Conservation (phyloP, 805 yeast species). For the Teunomyces tritomae region DNA sequence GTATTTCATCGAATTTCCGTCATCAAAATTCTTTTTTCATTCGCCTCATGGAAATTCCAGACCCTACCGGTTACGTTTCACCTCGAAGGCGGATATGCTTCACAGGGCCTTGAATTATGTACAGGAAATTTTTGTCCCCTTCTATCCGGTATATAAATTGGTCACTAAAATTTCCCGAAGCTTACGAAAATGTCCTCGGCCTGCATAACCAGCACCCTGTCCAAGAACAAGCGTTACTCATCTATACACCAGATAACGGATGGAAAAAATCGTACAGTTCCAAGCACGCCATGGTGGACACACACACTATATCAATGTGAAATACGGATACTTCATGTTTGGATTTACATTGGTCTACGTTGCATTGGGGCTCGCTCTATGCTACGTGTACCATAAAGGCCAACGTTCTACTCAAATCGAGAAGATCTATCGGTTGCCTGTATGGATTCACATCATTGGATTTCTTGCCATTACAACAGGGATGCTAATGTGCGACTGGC, state of each 20-base stretch:
- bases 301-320: conserved; percentile 55
- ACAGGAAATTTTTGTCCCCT: not conserved
- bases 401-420: not conserved
- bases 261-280: not conserved
- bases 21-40: not conserved
- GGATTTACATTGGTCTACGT: conserved; percentile 42
- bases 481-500: conserved; percentile 32
- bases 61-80: not conserved
- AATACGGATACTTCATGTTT: conserved; percentile 57
- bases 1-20: not conserved
- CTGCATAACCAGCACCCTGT: not conserved
- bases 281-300: conserved; percentile 46
- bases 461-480: conserved; percentile 33
- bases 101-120: not conserved
- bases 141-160: no score
- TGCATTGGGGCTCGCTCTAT: conserved; percentile 27
- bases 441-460: conserved; percentile 28
- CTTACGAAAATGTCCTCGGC: not conserved
- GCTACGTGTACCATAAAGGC: conserved; percentile 26
- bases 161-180: no score
- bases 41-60: not conserved
- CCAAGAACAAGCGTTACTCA: not conserved
- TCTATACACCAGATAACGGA: not conserved
- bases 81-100: not conserved
- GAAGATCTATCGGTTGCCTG: conserved; percentile 18